Conservation (phyloP, 495 filamentous ascomycete species). For the Xylaria telfairii region DNA sequence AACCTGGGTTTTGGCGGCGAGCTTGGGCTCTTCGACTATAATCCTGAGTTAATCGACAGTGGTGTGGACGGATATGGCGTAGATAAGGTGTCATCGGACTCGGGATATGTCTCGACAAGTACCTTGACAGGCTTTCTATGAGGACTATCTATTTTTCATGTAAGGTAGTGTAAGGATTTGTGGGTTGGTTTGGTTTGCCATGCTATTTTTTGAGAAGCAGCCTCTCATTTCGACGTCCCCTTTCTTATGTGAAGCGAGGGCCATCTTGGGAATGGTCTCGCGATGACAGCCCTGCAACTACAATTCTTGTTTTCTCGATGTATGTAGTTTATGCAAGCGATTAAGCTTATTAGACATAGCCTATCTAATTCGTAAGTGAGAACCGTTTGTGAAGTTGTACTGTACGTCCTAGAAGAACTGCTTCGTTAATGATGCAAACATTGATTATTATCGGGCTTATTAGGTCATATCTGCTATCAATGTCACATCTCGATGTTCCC, state of each 20-base stretch:
- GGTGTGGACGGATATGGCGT: constrained; percentile 20
- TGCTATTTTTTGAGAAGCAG: neutral
- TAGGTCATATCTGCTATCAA: neutral
- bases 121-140: constrained; percentile 22
- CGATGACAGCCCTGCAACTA: neutral
- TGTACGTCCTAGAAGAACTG: neutral
- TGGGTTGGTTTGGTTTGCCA: neutral
- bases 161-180: neutral
- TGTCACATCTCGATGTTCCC: neutral
- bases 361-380: neutral
- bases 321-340: neutral
- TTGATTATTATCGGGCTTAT: neutral
- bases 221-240: neutral
- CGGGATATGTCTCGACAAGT: constrained; percentile 36
- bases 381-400: neutral
- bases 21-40: constrained; percentile 25
- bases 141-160: neutral
- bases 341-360: neutral
- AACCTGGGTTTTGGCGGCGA: constrained; percentile 14
- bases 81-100: constrained; percentile 31
- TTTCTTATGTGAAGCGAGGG: neutral
- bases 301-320: neutral
- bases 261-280: neutral
- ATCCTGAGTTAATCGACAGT: constrained; percentile 19
- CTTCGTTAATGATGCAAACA: neutral